Evolutionary conservation across 768 basidiomycete species (phyloP).

Genomic region (Boletus rufocinnamomeus): DNA sequence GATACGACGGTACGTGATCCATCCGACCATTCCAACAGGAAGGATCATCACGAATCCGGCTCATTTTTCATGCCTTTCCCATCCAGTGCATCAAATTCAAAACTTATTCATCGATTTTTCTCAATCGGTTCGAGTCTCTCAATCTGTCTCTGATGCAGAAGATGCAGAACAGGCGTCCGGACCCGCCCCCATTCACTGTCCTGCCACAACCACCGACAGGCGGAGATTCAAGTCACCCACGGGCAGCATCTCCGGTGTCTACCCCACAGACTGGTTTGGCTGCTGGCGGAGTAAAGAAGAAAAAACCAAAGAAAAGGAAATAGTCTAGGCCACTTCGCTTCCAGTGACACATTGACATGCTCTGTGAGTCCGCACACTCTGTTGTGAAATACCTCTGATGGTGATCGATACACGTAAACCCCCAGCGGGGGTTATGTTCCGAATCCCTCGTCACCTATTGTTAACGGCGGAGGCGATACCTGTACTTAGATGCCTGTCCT

Average conservation of each 20-base stretch:
- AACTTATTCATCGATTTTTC: conserved; percentile 89
- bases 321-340: conserved; percentile 27
- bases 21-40: neutral
- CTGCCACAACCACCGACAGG: conserved; percentile 23
- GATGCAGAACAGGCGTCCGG: conserved; percentile 69
- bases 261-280: conserved; percentile 37
- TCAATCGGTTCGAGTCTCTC: conserved; percentile 94
- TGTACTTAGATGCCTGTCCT: neutral
- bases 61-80: neutral
- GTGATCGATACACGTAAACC: conserved; percentile 10
- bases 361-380: conserved; percentile 15
- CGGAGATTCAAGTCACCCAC: conserved; percentile 29
- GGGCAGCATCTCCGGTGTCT: conserved; percentile 37
- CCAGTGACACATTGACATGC: conserved; percentile 5
- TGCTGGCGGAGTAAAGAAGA: conserved; percentile 76
- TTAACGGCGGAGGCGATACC: conserved; percentile 7
- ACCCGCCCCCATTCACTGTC: conserved; percentile 29
- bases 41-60: neutral
- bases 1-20: conserved; percentile 71
- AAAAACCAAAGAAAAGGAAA: conserved; percentile 83
- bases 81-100: conserved; percentile 93
- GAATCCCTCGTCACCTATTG: conserved; percentile 3
- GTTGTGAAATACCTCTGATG: neutral
- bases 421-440: conserved; percentile 1
- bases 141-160: conserved; percentile 85